Percentiles rank a stretch among this genome's conserved stretches.
phyloP scores from a whole-genome alignment of 108 stramenopile genomes.

The Nitzschia sp. region DNA sequence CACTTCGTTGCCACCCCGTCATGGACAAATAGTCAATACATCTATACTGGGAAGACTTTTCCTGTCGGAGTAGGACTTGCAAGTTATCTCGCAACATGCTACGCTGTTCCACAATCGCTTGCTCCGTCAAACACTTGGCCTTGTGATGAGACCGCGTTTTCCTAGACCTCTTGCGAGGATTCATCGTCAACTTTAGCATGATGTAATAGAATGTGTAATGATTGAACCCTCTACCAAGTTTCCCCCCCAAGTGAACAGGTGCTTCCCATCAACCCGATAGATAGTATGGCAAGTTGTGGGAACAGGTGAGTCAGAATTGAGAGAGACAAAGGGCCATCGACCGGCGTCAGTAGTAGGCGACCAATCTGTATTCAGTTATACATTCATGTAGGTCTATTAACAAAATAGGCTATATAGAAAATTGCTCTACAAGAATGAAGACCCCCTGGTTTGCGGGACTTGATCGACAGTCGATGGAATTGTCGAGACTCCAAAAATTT shows the following conservation, averaged over 20 bases:
- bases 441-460: conserved; percentile 6
- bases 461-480: neutral
- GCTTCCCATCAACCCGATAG: neutral
- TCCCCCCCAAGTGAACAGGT: conserved; percentile 5
- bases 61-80: conserved; percentile 37
- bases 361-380: neutral
- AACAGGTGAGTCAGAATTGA: conserved; percentile 6
- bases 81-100: conserved; percentile 43
- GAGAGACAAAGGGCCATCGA: neutral
- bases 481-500: conserved; percentile 9
- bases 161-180: conserved; percentile 47
- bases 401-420: conserved; percentile 24
- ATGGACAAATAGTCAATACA: conserved; percentile 56
- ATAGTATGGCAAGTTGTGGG: conserved; percentile 10
- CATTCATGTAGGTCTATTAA: neutral
- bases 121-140: conserved; percentile 8
- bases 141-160: conserved; percentile 26
- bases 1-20: conserved; percentile 40
- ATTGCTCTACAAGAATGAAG: conserved; percentile 5
- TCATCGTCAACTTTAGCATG: conserved; percentile 66
- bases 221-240: neutral
- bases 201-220: conserved; percentile 7
- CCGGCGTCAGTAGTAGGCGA: conserved; percentile 6
- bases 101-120: conserved; percentile 24
- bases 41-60: conserved; percentile 37